phyloP scores from a whole-genome alignment of 306 rosid species.

The Neltuma alba region DNA sequence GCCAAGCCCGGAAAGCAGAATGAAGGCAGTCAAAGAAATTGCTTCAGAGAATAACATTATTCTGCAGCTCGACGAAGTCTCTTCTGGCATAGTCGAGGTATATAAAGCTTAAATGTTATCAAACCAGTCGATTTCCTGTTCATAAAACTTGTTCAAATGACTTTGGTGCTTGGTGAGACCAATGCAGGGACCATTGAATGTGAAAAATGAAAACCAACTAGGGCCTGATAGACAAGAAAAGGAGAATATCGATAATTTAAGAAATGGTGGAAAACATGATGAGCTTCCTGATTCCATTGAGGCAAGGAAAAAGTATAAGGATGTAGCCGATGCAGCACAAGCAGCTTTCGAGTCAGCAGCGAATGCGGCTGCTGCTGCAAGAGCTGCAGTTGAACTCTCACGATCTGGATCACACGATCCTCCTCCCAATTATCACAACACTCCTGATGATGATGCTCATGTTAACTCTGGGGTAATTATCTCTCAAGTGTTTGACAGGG shows the following conservation, averaged over 20 bases:
- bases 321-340: slow-evolving; percentile 89
- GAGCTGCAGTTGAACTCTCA: slow-evolving; percentile 88
- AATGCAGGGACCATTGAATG: slow-evolving; percentile 51
- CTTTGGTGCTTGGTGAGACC: slow-evolving; percentile 23
- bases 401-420: slow-evolving; percentile 60
- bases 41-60: slow-evolving; percentile 66
- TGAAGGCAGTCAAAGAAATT: slow-evolving; percentile 73
- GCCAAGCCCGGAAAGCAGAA: slow-evolving; percentile 71
- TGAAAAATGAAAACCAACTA: slow-evolving; percentile 39
- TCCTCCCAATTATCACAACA: slow-evolving; percentile 49
- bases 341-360: slow-evolving; percentile 97
- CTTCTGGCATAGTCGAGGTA: slow-evolving; percentile 46
- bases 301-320: slow-evolving; percentile 60
- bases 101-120: not conserved
- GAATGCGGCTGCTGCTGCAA: slow-evolving; percentile 87
- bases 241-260: slow-evolving; percentile 32
- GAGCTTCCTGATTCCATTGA: slow-evolving; percentile 52
- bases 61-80: slow-evolving; percentile 54
- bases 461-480: slow-evolving; percentile 1
- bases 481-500: slow-evolving; percentile 31
- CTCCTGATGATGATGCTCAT: slow-evolving; percentile 38
- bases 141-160: not conserved
- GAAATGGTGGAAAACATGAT: slow-evolving; percentile 43
- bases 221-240: slow-evolving; percentile 33
- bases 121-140: slow-evolving; percentile 3